A percentile compares a stretch with the other conserved stretches of the same genome.
These are phyloP conservation scores for Bruguiera hainesii DNA, from an alignment of 441 rosid genomes.

Conservation along the genomic window DNA sequence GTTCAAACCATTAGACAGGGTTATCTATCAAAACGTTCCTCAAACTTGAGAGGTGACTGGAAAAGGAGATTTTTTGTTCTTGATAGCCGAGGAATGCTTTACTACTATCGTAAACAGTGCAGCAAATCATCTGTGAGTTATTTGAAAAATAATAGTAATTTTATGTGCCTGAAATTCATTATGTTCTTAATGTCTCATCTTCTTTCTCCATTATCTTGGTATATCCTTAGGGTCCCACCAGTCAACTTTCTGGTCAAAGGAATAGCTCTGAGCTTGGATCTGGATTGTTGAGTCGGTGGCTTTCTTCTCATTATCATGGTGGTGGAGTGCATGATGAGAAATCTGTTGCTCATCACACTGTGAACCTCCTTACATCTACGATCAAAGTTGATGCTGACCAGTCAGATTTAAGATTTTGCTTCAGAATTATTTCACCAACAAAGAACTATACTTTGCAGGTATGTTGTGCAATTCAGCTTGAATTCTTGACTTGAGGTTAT, in stretches of 20 bases:
- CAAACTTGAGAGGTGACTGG: constrained; percentile 98
- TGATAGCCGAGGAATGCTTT: constrained; percentile 97
- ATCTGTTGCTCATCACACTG: constrained; percentile 99
- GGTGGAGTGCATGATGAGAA: constrained; percentile 98
- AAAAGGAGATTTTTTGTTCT: constrained; percentile 98
- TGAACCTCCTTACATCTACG: constrained; percentile 97
- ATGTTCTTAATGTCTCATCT: constrained; percentile 2
- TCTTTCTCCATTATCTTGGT: constrained; percentile 13
- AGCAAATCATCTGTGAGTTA: constrained; percentile 84
- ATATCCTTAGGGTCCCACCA: constrained; percentile 58
- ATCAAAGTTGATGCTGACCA: constrained; percentile 97
- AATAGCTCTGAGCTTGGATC: constrained; percentile 97
- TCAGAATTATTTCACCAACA: constrained; percentile 97
- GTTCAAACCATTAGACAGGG: constrained; percentile 99
- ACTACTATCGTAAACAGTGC: constrained; percentile 91
- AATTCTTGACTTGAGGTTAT: constrained; percentile 13
- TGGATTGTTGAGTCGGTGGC: constrained; percentile 96
- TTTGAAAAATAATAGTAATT: constrained; percentile 13
- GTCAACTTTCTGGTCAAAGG: constrained; percentile 83
- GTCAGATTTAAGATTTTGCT: constrained; percentile 97
- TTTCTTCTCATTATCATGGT: constrained; percentile 85
- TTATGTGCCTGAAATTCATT: constrained; percentile 15
- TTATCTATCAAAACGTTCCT: constrained; percentile 94
- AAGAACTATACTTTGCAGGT: constrained; percentile 99
- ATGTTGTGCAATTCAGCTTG: constrained; percentile 30